A percentile compares a stretch with the other conserved stretches of the same genome.
phyloP scores from a whole-genome alignment of 441 rosid species.

The Populus hybrid region DNA sequence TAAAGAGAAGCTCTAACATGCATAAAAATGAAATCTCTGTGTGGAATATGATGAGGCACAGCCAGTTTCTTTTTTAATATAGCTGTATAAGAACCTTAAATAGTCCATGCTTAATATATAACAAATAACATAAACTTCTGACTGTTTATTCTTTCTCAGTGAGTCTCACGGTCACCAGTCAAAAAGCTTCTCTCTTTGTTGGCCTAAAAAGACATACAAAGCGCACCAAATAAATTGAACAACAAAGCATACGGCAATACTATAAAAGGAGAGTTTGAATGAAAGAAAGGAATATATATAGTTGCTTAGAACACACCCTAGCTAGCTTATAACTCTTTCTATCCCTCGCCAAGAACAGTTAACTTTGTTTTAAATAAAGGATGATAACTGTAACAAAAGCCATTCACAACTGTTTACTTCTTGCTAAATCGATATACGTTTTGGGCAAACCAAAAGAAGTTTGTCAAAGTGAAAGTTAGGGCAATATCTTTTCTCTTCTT shows the following conservation, averaged over 20 bases:
- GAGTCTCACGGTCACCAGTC: slow-evolving; percentile 31
- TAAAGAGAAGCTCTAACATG: background rate
- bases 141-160: slow-evolving; percentile 34
- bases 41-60: background rate
- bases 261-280: slow-evolving; percentile 64
- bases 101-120: background rate
- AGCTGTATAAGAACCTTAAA: slow-evolving; percentile 12
- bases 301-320: slow-evolving; percentile 57
- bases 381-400: slow-evolving; percentile 25
- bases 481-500: slow-evolving; percentile 46
- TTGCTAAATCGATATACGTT: slow-evolving; percentile 22
- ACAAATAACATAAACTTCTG: slow-evolving; percentile 36
- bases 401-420: slow-evolving; percentile 13
- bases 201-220: slow-evolving; percentile 78
- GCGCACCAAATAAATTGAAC: slow-evolving; percentile 57
- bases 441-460: slow-evolving; percentile 20
- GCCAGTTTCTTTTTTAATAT: background rate
- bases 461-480: slow-evolving; percentile 38
- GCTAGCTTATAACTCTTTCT: slow-evolving; percentile 9
- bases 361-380: slow-evolving; percentile 29
- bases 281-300: slow-evolving; percentile 39
- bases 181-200: slow-evolving; percentile 63
- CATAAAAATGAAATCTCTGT: background rate
- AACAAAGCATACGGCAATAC: slow-evolving; percentile 46
- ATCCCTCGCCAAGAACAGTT: slow-evolving; percentile 28